Conservation (phyloP, 305 asterid genomes). For the Fraxinus dipetala region DNA sequence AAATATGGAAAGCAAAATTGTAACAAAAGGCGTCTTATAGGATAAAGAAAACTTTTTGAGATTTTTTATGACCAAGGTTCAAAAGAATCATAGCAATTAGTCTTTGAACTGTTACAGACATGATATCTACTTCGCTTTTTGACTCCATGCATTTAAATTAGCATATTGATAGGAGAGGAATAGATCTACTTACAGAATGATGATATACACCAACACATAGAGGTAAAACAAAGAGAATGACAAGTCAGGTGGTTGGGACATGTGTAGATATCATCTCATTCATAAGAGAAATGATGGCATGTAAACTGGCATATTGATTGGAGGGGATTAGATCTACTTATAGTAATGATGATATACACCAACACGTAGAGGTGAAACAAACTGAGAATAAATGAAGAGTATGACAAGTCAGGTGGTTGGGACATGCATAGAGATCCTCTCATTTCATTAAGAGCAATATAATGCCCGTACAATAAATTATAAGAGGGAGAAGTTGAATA, state of each 20-base stretch:
- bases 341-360: background rate
- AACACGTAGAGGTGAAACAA: background rate
- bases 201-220: background rate
- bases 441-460: background rate
- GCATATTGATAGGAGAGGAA: constrained; percentile 4
- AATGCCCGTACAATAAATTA: background rate
- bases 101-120: constrained; percentile 1
- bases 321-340: background rate
- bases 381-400: background rate
- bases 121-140: background rate
- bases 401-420: background rate
- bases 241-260: background rate
- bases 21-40: background rate
- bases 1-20: background rate
- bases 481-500: background rate
- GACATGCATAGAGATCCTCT: background rate
- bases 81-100: constrained; percentile 3
- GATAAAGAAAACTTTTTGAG: background rate
- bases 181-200: background rate
- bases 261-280: background rate
- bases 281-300: background rate
- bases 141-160: background rate
- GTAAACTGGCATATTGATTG: constrained; percentile 8
- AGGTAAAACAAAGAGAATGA: background rate
- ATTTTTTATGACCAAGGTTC: background rate